A percentile compares a stretch with the other conserved stretches of the same genome.
These are phyloP conservation scores for Asterochloris sp. DNA, from an alignment of 139 green algal genomes.

Conservation along the genomic window DNA sequence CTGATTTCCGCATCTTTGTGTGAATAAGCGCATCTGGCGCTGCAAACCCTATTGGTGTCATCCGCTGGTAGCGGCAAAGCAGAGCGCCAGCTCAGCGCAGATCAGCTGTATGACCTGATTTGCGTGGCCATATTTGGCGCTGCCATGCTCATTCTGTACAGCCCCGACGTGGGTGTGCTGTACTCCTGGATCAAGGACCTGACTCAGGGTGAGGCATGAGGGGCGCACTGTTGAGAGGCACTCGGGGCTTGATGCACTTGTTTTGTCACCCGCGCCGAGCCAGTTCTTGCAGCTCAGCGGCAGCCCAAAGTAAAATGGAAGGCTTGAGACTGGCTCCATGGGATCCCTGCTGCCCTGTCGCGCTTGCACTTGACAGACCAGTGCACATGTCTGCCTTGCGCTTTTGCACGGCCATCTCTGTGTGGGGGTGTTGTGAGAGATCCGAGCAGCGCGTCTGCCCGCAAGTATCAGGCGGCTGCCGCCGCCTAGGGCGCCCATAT, in stretches of 20 bases:
- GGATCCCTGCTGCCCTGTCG: too few species aligned
- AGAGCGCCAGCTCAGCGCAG: conserved; percentile 21
- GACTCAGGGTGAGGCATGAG: conserved; percentile 6
- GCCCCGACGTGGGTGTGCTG: conserved; percentile 69
- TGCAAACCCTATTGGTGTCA: background rate
- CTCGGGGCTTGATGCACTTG: background rate
- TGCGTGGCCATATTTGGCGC: conserved; percentile 58
- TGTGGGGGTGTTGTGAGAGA: too few species aligned
- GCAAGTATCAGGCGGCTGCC: too few species aligned
- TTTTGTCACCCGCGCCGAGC: too few species aligned
- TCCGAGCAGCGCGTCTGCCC: too few species aligned
- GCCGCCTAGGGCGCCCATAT: too few species aligned
- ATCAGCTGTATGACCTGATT: conserved; percentile 80
- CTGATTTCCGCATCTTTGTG: background rate
- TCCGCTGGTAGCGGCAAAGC: background rate
- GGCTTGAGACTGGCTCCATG: too few species aligned
- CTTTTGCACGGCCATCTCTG: too few species aligned
- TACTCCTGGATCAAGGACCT: conserved; percentile 81
- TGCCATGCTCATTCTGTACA: conserved; percentile 48
- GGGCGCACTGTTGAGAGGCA: background rate
- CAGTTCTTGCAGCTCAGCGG: too few species aligned
- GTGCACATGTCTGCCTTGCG: too few species aligned
- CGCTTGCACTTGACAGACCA: too few species aligned
- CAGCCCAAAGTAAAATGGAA: too few species aligned
- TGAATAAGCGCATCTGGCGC: conserved; percentile 17